phyloP scores from a whole-genome alignment of 2,329 filamentous ascomycete species.

The Aspergillus proliferans region DNA sequence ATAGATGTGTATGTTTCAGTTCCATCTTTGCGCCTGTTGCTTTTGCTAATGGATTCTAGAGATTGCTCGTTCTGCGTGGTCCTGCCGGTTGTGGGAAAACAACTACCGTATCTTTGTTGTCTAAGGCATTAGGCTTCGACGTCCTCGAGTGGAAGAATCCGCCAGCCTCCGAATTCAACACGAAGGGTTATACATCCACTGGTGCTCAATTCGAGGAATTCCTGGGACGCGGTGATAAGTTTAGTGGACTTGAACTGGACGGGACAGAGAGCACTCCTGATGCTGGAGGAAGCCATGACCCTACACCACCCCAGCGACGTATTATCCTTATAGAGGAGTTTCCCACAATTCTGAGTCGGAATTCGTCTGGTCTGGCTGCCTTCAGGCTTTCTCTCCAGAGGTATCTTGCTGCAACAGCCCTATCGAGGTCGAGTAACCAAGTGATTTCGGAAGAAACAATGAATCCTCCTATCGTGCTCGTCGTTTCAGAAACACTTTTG shows the following conservation, averaged over 20 bases:
- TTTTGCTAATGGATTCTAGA: constrained; percentile 36
- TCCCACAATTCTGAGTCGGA: constrained; percentile 65
- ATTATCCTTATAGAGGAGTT: constrained; percentile 77
- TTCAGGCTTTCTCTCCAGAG: constrained; percentile 71
- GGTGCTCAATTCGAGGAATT: constrained; percentile 89
- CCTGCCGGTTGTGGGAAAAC: constrained; percentile 91
- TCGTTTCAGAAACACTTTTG: constrained; percentile 84
- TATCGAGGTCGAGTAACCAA: constrained; percentile 34
- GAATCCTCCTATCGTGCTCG: constrained; percentile 71
- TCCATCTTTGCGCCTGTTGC: neutral
- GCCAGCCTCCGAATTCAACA: constrained; percentile 52
- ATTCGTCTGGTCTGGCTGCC: constrained; percentile 57
- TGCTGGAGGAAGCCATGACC: constrained; percentile 2
- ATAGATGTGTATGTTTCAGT: constrained; percentile 30
- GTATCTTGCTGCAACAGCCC: constrained; percentile 64
- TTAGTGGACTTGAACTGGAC: constrained; percentile 60
- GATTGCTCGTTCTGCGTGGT: constrained; percentile 78
- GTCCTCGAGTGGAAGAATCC: constrained; percentile 91
- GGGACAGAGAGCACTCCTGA: constrained; percentile 3
- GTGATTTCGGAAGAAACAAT: constrained; percentile 29
- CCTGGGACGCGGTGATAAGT: constrained; percentile 71
- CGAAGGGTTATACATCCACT: constrained; percentile 61
- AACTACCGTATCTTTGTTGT: constrained; percentile 71
- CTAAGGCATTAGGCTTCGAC: constrained; percentile 68
- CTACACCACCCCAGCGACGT: constrained; percentile 31